These are phyloP conservation scores for Tanacetum coccineum DNA, from an alignment of 129 eudicot genomes.

Conservation along the genomic window DNA sequence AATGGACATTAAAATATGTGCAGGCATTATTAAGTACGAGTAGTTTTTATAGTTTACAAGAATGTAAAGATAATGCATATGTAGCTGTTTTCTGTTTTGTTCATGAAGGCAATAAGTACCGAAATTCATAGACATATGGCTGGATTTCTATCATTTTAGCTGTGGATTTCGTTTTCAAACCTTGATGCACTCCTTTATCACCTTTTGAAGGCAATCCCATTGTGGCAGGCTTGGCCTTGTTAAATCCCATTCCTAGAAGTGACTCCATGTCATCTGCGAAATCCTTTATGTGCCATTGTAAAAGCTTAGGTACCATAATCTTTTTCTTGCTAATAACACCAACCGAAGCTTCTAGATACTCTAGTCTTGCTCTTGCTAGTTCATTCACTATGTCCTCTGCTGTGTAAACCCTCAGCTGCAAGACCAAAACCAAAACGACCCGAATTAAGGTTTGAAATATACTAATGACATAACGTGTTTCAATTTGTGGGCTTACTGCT, in stretches of 20 bases:
- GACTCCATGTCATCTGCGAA: constrained; percentile 97
- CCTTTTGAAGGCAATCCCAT: constrained; percentile 44
- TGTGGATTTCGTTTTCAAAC: constrained; percentile 53
- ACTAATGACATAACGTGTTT: neutral
- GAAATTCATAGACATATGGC: constrained; percentile 78
- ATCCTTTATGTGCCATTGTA: constrained; percentile 95
- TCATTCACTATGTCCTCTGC: constrained; percentile 78
- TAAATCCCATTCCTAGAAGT: constrained; percentile 91
- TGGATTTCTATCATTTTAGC: constrained; percentile 62
- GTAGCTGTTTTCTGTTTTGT: constrained; percentile 1
- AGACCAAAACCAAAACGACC: neutral
- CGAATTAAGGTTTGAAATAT: neutral
- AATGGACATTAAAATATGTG: constrained; percentile 25
- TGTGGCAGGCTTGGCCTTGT: constrained; percentile 82
- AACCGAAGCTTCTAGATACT: constrained; percentile 83
- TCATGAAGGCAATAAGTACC: constrained; percentile 66
- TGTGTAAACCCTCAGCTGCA: constrained; percentile 72
- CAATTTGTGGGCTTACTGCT: constrained; percentile 54
- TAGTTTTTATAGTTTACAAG: neutral
- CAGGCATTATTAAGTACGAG: neutral
- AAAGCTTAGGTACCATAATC: constrained; percentile 77
- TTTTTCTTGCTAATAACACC: constrained; percentile 76
- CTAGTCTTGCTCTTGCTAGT: constrained; percentile 72
- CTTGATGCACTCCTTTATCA: constrained; percentile 81
- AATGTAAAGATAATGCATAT: constrained; percentile 4